phyloP scores from a whole-genome alignment of 73 alveolate species.

The Halteria grandinella region DNA sequence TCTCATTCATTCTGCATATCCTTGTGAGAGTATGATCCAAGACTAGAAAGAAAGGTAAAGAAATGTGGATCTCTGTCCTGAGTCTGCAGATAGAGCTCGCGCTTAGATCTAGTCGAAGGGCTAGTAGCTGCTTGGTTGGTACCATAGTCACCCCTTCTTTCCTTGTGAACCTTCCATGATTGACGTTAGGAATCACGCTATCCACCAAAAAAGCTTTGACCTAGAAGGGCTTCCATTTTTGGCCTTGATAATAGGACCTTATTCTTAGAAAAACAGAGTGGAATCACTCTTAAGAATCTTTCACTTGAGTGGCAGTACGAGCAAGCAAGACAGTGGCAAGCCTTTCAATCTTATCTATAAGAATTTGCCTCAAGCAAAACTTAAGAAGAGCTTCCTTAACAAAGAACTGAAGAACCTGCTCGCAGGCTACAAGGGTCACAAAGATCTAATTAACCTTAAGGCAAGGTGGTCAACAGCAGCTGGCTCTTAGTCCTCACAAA shows the following conservation, averaged over 20 bases:
- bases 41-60: constrained; percentile 13
- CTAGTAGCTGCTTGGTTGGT: constrained; percentile 29
- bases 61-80: constrained; percentile 50
- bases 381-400: no score
- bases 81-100: constrained; percentile 33
- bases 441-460: no score
- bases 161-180: constrained; percentile 29
- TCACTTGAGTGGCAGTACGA: no score
- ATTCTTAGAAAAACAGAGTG: background rate
- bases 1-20: constrained; percentile 5
- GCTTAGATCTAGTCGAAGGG: background rate
- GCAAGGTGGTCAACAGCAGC: no score
- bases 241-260: constrained; percentile 36
- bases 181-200: constrained; percentile 43
- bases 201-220: constrained; percentile 26
- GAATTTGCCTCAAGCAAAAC: no score
- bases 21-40: constrained; percentile 27
- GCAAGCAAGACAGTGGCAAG: no score
- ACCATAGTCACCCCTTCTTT: constrained; percentile 39
- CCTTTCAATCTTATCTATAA: no score
- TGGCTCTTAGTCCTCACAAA: no score
- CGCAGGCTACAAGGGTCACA: no score
- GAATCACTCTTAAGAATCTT: constrained; percentile 33
- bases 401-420: no score
- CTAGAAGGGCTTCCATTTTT: constrained; percentile 16